Conservation (phyloP, 495 filamentous ascomycete genomes). For the Neurospora pannonica region DNA sequence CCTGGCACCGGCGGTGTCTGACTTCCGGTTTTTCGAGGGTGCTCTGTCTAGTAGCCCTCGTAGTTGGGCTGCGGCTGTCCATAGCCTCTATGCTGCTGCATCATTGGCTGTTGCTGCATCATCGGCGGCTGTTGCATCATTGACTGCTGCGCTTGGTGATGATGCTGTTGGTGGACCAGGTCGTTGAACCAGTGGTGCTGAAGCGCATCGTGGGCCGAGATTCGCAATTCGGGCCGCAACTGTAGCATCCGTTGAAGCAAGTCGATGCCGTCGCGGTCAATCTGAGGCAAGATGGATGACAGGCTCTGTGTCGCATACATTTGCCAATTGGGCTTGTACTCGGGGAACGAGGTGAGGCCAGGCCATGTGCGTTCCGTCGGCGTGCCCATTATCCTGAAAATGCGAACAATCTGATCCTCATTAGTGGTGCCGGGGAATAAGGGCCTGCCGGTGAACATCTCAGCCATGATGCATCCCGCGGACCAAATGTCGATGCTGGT, state of each 20-base stretch:
- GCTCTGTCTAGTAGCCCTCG: constrained; percentile 19
- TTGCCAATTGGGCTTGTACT: constrained; percentile 90
- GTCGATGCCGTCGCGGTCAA: constrained; percentile 78
- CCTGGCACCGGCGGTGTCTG: background rate
- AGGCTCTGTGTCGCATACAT: constrained; percentile 93
- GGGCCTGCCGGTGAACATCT: constrained; percentile 91
- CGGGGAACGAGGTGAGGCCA: constrained; percentile 77
- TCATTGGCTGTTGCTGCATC: constrained; percentile 18
- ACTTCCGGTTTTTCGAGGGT: background rate
- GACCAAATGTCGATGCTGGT: constrained; percentile 98
- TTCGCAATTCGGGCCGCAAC: constrained; percentile 81
- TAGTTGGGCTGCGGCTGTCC: constrained; percentile 20
- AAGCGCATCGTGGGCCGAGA: constrained; percentile 74
- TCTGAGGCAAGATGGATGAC: constrained; percentile 73
- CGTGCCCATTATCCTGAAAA: constrained; percentile 96
- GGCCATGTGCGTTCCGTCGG: constrained; percentile 90
- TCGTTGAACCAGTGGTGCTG: constrained; percentile 80
- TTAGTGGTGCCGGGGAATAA: constrained; percentile 94
- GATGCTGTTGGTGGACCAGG: constrained; percentile 30
- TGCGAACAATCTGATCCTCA: constrained; percentile 89
- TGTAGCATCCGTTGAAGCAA: constrained; percentile 85
- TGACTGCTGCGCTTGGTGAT: constrained; percentile 9
- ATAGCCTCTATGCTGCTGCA: constrained; percentile 22
- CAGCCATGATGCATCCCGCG: constrained; percentile 96
- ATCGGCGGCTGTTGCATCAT: background rate